Percentiles rank a stretch among this genome's conserved stretches.
Evolutionary conservation across 2,329 filamentous ascomycete species (phyloP).

Genomic region (Chrysoporthe puriensis): DNA sequence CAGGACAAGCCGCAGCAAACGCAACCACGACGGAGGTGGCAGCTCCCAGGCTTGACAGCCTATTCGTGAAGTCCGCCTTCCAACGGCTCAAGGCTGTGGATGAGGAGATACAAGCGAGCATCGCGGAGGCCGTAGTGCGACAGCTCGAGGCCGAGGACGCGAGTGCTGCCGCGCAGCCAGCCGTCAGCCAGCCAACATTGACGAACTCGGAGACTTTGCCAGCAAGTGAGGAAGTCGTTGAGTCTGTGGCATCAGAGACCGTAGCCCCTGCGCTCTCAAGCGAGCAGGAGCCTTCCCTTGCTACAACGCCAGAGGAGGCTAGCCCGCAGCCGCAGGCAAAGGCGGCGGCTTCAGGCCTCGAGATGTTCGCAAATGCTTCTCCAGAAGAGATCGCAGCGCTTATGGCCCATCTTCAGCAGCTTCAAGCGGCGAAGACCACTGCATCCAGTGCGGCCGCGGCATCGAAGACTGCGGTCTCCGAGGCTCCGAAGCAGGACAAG

Average conservation of each 20-base stretch:
- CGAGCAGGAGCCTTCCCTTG: not conserved
- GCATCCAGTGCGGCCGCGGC: not conserved
- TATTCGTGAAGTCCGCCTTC: constrained; percentile 23
- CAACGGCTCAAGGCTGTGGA: constrained; percentile 20
- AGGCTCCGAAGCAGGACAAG: constrained; percentile 2
- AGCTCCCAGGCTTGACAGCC: constrained; percentile 15
- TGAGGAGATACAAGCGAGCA: constrained; percentile 33
- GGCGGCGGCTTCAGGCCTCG: constrained; percentile 3
- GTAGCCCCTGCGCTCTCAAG: not conserved
- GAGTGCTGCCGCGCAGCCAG: not conserved
- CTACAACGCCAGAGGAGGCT: not conserved
- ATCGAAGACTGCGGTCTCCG: not conserved
- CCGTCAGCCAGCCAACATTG: no score
- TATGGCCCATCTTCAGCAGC: constrained; percentile 11
- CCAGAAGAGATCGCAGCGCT: constrained; percentile 13
- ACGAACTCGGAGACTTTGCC: not conserved
- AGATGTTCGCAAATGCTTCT: constrained; percentile 7
- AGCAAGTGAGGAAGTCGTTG: not conserved
- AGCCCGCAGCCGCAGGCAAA: not conserved
- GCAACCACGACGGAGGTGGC: not conserved
- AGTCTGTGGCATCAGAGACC: not conserved
- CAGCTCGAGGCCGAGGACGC: constrained; percentile 25
- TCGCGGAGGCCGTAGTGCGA: constrained; percentile 32
- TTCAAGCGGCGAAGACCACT: not conserved
- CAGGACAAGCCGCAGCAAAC: constrained; percentile 6